A percentile compares a stretch with the other conserved stretches of the same genome.
These are phyloP conservation scores for Begonia peltatifolia DNA, from an alignment of 306 rosid species.

Conservation along the genomic window DNA sequence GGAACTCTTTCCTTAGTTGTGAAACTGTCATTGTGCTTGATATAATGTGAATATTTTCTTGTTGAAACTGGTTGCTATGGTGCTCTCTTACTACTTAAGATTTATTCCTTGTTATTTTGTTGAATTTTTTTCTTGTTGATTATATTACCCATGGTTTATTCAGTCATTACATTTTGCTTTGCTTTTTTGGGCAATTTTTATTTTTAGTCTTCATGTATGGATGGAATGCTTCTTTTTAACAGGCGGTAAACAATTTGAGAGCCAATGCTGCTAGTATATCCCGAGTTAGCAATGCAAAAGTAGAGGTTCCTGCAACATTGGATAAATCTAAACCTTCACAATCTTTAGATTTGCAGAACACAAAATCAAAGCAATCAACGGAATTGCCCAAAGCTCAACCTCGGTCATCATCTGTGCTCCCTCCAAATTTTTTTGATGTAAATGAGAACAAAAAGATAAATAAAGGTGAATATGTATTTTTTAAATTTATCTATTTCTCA, in stretches of 20 bases:
- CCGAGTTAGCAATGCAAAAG: slow-evolving; percentile 27
- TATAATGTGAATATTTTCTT: too few relatives aligned
- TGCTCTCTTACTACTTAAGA: too few relatives aligned
- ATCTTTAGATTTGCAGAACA: slow-evolving; percentile 16
- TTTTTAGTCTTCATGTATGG: too few relatives aligned
- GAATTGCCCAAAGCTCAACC: slow-evolving; percentile 24
- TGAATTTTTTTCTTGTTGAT: too few relatives aligned
- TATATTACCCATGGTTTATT: too few relatives aligned
- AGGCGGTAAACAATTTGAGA: slow-evolving; percentile 59
- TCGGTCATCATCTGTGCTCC: slow-evolving; percentile 42
- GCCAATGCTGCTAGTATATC: slow-evolving; percentile 49
- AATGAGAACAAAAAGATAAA: slow-evolving; percentile 27
- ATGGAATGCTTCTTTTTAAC: slow-evolving; percentile 10
- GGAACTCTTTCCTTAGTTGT: too few relatives aligned
- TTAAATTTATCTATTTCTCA: background rate
- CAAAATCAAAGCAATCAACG: slow-evolving; percentile 18
- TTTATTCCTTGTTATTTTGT: too few relatives aligned
- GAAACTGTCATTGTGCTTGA: too few relatives aligned
- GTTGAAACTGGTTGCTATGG: too few relatives aligned
- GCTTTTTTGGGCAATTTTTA: too few relatives aligned
- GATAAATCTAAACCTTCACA: slow-evolving; percentile 25
- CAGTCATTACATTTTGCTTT: too few relatives aligned
- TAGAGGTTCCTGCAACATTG: slow-evolving; percentile 19
- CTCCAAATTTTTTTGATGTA: slow-evolving; percentile 62
- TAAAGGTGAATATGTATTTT: slow-evolving; percentile 24